Conservation (phyloP, 1,284 basidiomycete genomes). For the Omphalotus olearius region DNA sequence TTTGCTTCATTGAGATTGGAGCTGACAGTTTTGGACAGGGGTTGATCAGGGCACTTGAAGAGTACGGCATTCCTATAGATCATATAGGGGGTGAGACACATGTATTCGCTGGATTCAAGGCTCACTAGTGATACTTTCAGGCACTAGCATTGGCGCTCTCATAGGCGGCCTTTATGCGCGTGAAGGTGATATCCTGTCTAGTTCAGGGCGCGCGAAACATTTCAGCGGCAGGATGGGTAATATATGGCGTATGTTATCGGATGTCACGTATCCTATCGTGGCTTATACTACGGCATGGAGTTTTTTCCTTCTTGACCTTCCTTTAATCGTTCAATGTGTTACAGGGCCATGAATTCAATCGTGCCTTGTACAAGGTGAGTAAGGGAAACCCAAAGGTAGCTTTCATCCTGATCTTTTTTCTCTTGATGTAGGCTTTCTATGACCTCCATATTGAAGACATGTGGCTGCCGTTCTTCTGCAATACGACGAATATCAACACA, state of each 20-base stretch:
- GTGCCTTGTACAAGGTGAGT: conserved; percentile 74
- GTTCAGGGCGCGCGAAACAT: conserved; percentile 83
- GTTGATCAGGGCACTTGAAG: conserved; percentile 87
- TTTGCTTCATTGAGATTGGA: background rate
- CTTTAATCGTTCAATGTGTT: background rate
- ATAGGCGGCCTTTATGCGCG: conserved; percentile 96
- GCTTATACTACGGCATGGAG: conserved; percentile 90
- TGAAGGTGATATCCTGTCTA: conserved; percentile 88
- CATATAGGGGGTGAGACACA: conserved; percentile 64
- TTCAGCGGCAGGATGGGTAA: conserved; percentile 92
- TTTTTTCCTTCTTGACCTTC: conserved; percentile 17
- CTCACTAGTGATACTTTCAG: conserved; percentile 25
- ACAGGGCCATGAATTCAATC: conserved; percentile 89
- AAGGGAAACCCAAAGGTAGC: background rate
- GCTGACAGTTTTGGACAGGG: conserved; percentile 44
- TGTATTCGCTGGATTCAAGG: background rate
- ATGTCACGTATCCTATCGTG: conserved; percentile 95
- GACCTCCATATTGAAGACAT: conserved; percentile 97
- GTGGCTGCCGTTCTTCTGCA: conserved; percentile 99
- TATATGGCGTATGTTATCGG: conserved; percentile 91
- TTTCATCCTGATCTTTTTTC: background rate
- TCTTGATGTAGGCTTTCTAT: conserved; percentile 67
- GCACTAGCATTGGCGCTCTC: conserved; percentile 89
- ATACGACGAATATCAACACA: conserved; percentile 97
- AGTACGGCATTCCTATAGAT: conserved; percentile 91